Percentiles rank a stretch among this genome's conserved stretches.
These are phyloP conservation scores for Penicillium glabrum DNA, from an alignment of 2,329 filamentous ascomycete genomes.

Conservation along the genomic window DNA sequence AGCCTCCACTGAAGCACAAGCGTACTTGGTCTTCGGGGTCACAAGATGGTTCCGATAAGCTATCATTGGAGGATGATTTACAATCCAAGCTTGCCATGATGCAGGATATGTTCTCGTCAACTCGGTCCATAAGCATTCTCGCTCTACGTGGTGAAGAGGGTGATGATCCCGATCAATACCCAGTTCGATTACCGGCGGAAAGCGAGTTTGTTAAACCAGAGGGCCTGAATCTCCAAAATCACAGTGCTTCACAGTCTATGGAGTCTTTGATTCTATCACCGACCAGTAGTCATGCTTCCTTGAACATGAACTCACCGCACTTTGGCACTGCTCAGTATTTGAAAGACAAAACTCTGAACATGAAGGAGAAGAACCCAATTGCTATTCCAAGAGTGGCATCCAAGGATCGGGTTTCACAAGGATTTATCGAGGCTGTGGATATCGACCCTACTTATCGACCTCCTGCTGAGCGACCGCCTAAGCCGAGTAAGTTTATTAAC, in stretches of 20 bases:
- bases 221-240: conserved; percentile 26
- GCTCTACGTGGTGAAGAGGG: conserved; percentile 44
- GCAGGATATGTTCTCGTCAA: conserved; percentile 50
- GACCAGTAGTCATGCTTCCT: conserved; percentile 39
- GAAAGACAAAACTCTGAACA: conserved; percentile 15
- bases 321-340: neutral
- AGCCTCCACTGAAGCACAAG: conserved; percentile 88
- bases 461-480: conserved; percentile 68
- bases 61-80: conserved; percentile 45
- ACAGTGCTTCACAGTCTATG: conserved; percentile 34
- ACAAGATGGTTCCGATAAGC: conserved; percentile 43
- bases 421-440: conserved; percentile 87
- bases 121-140: conserved; percentile 43
- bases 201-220: conserved; percentile 32
- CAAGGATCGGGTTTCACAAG: conserved; percentile 54
- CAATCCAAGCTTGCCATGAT: conserved; percentile 44
- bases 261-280: conserved; percentile 39
- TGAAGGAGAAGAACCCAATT: conserved; percentile 27
- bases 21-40: conserved; percentile 95
- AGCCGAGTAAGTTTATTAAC: conserved; percentile 55
- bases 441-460: conserved; percentile 85
- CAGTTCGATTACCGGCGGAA: conserved; percentile 39
- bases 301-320: conserved; percentile 32
- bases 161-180: conserved; percentile 47
- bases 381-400: conserved; percentile 30